A percentile compares a stretch with the other conserved stretches of the same genome.
Conservation (phyloP, 1,139 yeast species). For the Magnusiomyces ingens region DNA sequence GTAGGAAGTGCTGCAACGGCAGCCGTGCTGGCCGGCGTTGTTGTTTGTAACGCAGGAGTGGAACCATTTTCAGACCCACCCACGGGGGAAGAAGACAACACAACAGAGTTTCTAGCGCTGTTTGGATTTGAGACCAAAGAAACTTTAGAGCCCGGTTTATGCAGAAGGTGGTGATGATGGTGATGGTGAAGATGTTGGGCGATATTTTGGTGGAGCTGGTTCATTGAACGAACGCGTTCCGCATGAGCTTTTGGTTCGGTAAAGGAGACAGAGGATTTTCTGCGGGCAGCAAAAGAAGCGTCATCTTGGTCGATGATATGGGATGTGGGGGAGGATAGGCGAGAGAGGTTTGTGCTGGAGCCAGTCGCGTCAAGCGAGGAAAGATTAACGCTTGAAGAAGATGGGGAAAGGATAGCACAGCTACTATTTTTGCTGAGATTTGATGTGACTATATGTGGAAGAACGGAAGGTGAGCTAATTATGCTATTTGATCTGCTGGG, state of each 20-base stretch:
- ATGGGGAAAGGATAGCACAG: neutral
- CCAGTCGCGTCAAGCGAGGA: neutral
- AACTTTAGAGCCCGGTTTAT: neutral
- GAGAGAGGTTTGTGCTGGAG: neutral
- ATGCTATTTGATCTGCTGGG: neutral
- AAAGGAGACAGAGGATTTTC: slow-evolving; percentile 12
- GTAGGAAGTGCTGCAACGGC: neutral
- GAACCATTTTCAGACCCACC: neutral
- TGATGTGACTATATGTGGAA: neutral
- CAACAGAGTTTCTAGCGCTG: slow-evolving; percentile 1
- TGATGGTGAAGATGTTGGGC: slow-evolving; percentile 3
- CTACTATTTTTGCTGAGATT: neutral
- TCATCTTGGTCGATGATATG: neutral
- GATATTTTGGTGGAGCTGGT: slow-evolving; percentile 11
- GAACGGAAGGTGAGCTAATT: too few relatives aligned
- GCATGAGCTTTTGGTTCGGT: slow-evolving; percentile 16
- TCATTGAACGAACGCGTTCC: slow-evolving; percentile 13
- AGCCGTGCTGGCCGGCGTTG: neutral
- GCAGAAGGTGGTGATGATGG: neutral
- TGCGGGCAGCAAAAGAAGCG: neutral
- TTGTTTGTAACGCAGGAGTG: neutral
- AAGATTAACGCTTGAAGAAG: neutral
- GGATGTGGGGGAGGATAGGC: neutral
- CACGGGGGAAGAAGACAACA: neutral
- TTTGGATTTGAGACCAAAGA: neutral